Conservation (phyloP, 306 rosid genomes). For the Vigna reflexopilosa region DNA sequence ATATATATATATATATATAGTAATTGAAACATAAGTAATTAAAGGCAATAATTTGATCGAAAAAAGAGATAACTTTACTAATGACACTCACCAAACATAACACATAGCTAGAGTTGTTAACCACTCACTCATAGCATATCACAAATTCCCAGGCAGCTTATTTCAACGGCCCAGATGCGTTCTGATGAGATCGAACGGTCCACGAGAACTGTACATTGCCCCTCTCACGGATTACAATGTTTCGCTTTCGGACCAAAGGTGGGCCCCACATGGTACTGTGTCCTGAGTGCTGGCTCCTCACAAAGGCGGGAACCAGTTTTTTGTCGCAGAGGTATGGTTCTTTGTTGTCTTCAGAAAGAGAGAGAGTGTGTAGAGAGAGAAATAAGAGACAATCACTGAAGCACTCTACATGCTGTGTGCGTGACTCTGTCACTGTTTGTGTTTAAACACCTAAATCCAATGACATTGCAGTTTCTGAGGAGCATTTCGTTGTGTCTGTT, state of each 20-base stretch:
- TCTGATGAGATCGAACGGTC: constrained; percentile 36
- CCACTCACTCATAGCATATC: constrained; percentile 38
- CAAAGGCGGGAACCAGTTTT: constrained; percentile 91
- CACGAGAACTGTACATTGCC: background rate
- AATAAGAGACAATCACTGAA: constrained; percentile 34
- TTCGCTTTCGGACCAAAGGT: constrained; percentile 63
- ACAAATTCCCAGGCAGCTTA: constrained; percentile 54
- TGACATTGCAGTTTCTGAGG: constrained; percentile 48
- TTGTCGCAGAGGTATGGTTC: constrained; percentile 61
- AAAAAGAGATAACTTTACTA: constrained; percentile 39
- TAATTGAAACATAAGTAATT: background rate
- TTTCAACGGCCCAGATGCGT: constrained; percentile 35
- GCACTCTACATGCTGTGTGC: constrained; percentile 28
- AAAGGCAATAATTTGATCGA: constrained; percentile 46
- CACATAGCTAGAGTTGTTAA: constrained; percentile 19
- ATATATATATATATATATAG: background rate
- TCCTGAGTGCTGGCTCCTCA: constrained; percentile 48
- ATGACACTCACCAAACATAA: constrained; percentile 40
- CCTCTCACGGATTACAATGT: constrained; percentile 66
- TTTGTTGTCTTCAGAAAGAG: constrained; percentile 47
- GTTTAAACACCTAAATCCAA: constrained; percentile 13
- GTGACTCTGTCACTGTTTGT: constrained; percentile 31
- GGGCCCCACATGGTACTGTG: constrained; percentile 65
- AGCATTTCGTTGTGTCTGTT: constrained; percentile 31
- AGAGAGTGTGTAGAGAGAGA: constrained; percentile 34